Conservation (phyloP, 1,284 basidiomycete genomes). For the Heterobasidion occidentale region DNA sequence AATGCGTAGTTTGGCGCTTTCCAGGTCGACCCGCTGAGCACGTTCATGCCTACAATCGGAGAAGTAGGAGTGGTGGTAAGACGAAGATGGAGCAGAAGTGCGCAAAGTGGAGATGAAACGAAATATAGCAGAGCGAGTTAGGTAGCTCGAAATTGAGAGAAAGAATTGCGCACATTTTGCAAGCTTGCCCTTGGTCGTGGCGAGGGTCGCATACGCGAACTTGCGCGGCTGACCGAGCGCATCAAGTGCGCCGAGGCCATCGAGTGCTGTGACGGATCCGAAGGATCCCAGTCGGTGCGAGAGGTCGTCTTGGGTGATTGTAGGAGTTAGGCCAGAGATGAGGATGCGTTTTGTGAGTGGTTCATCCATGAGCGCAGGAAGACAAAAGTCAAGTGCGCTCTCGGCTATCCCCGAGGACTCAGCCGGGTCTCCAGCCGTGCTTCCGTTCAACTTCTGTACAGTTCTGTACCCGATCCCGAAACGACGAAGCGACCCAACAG, state of each 20-base stretch:
- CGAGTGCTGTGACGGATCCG: constrained; percentile 56
- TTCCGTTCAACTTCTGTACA: too few relatives aligned
- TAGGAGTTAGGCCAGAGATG: constrained; percentile 64
- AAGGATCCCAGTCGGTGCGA: constrained; percentile 52
- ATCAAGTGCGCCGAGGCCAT: constrained; percentile 60
- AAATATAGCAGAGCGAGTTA: background rate
- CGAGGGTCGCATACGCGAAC: constrained; percentile 69
- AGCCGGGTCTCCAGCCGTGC: too few relatives aligned
- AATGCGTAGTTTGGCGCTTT: constrained; percentile 73
- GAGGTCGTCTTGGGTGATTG: constrained; percentile 53
- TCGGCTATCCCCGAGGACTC: too few relatives aligned
- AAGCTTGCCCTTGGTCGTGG: constrained; percentile 51
- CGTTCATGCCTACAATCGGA: constrained; percentile 48
- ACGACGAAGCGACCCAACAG: too few relatives aligned
- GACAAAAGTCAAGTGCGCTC: too few relatives aligned
- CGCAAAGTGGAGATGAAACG: background rate
- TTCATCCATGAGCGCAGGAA: constrained; percentile 20
- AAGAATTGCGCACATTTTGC: constrained; percentile 46
- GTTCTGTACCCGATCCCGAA: too few relatives aligned
- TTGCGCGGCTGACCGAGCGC: constrained; percentile 57
- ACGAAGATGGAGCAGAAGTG: background rate
- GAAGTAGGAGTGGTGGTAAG: too few relatives aligned
- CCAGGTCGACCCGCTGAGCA: constrained; percentile 73
- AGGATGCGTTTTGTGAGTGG: constrained; percentile 57
- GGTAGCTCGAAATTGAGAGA: background rate